Base-by-base conservation (phyloP, 164 flowering plant species). In the Umbilicus rupestris region DNA sequence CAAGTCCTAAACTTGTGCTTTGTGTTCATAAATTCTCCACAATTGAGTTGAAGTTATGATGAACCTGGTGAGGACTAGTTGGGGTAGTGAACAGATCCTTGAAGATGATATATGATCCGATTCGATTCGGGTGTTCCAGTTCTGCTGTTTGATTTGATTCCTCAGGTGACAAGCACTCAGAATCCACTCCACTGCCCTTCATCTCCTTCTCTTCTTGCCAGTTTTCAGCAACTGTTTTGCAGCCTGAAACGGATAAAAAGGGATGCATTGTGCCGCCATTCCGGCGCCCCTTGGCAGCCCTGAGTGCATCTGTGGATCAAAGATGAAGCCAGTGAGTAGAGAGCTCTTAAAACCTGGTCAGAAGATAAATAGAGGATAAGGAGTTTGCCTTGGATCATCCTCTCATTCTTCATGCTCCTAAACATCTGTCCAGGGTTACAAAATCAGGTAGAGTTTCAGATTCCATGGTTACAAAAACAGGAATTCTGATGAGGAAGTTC, bases 391-490 rank as follows among this genome's bases (percentile, higher is more conserved):
- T 75, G 80, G 3, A 71, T 63, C 66, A 73, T 47, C 63, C 63
- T 74, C 58, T 80, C 79, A 44, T 74, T 70, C 79, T 78, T 81
- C 80, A 77, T 74, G 78, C 82, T 80, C 63, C 87, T 80, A 63
- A 80, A 81, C 87, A 83, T 83, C 87, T 83, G 78, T 45, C 22
- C 63, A 50, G 39, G 20, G 28, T 14, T 33, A 57, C 65, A 28
- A 26, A 59, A 68, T 59, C 46, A 4, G 33, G 37, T 63, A 8
- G 19, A 37, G 16, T n/a, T 62, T 30, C 20, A 19, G 45, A 63
- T n/a, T 4, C 17, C 0, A 63, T 31, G 57, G 20, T 46, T 33
- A 52, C 3, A 24, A 26, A 7, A 17, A 11, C n/a, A n/a, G n/a
- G 10, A 8, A 2, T 33, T 67, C 50, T 10, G 11, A 42, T 17